Percentiles rank a stretch among this genome's conserved stretches.
These are phyloP conservation scores for Xylaria longipes DNA, from an alignment of 495 filamentous ascomycete genomes.

Conservation along the genomic window DNA sequence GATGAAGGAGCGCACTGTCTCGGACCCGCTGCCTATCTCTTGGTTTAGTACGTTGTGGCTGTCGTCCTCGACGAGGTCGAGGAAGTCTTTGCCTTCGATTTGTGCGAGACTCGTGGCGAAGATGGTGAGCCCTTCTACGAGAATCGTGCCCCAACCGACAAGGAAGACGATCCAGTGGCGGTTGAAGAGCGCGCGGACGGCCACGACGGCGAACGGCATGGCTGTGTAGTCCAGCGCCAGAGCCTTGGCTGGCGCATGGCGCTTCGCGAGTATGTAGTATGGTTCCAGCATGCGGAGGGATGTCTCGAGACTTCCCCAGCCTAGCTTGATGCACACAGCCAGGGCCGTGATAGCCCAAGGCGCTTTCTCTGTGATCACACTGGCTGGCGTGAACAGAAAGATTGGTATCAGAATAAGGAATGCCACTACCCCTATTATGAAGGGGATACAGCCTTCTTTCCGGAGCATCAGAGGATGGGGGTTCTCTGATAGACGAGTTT, in stretches of 20 bases:
- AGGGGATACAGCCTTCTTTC: slow-evolving; percentile 61
- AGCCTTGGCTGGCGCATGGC: slow-evolving; percentile 66
- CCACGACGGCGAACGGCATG: slow-evolving; percentile 69
- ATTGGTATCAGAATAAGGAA: slow-evolving; percentile 61
- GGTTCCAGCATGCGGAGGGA: slow-evolving; percentile 77
- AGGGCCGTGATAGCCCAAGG: slow-evolving; percentile 70
- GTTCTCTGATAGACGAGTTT: slow-evolving; percentile 55
- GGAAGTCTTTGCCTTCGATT: slow-evolving; percentile 63
- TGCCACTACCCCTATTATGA: slow-evolving; percentile 57
- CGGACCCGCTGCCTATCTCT: slow-evolving; percentile 59
- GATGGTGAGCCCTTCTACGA: slow-evolving; percentile 72
- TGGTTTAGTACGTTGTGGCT: slow-evolving; percentile 30
- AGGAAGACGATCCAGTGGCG: slow-evolving; percentile 67
- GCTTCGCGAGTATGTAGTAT: slow-evolving; percentile 69
- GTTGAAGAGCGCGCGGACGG: slow-evolving; percentile 65
- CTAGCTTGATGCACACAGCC: slow-evolving; percentile 68
- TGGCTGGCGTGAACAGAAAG: slow-evolving; percentile 62
- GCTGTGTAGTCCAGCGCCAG: slow-evolving; percentile 76
- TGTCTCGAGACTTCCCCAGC: slow-evolving; percentile 73
- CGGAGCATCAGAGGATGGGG: slow-evolving; percentile 75
- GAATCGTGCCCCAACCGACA: slow-evolving; percentile 66
- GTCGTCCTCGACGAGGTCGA: slow-evolving; percentile 36
- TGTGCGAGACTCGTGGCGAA: slow-evolving; percentile 66
- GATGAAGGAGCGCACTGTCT: slow-evolving; percentile 66
- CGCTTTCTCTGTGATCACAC: slow-evolving; percentile 61